A percentile compares a stretch with the other conserved stretches of the same genome.
Evolutionary conservation across 306 rosid species (phyloP).

Genomic region (Canavalia gladiata): DNA sequence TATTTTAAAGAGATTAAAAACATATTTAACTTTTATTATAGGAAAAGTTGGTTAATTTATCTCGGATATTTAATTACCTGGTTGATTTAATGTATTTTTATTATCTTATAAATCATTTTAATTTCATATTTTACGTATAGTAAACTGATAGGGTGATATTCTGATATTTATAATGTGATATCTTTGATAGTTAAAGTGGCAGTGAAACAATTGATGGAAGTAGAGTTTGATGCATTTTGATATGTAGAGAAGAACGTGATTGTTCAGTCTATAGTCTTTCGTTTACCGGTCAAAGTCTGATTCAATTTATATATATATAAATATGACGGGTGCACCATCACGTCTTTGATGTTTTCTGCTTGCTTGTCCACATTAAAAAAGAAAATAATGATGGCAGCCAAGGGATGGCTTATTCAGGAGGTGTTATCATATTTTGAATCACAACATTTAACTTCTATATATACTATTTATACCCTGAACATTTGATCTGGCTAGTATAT

Average conservation of each 20-base stretch:
- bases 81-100: too few species aligned
- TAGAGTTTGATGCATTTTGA: background rate
- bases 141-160: background rate
- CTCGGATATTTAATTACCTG: too few species aligned
- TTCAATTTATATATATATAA: background rate
- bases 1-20: too few species aligned
- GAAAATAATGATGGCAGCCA: background rate
- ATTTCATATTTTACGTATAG: background rate
- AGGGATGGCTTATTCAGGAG: background rate
- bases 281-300: slow-evolving; percentile 2
- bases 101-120: background rate
- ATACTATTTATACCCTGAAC: too few species aligned
- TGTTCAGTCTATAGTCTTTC: background rate
- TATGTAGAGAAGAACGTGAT: background rate
- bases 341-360: background rate
- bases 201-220: slow-evolving; percentile 4
- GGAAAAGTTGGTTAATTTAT: too few species aligned
- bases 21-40: too few species aligned
- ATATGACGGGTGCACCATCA: background rate
- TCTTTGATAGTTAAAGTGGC: background rate
- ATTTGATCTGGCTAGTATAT: too few species aligned
- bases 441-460: background rate
- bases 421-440: background rate
- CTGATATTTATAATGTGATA: background rate
- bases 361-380: background rate